Evolutionary conservation across 371 early-diverging fungal species (phyloP), one percentile per base, ranked within the genome.

Genomic region (Gilbertella persicaria): DNA sequence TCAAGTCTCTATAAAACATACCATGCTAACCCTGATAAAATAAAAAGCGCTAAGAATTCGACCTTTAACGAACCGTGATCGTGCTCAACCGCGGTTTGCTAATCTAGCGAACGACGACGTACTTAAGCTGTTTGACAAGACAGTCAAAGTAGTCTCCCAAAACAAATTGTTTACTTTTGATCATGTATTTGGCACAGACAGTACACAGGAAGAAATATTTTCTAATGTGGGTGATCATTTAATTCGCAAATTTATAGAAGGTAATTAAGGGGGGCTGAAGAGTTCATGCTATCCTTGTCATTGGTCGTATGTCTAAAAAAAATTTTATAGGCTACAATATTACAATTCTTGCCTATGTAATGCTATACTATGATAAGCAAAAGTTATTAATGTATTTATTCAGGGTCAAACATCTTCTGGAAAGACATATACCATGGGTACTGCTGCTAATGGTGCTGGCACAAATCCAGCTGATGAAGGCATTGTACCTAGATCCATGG

Each of bases 371-470:
- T 24, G 10, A 35, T 19, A 45, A n/a, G 17, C 29, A 3, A 17
- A 43, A 23, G 29, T 41, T 36, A 33, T 38, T 35, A 16, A 16
- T 26, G 12, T 16, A 19, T 46, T 48, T 39, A 10, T 25, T 16
- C 51, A 70, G 70, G 70, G 89, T 13, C 92, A 96, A 78, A 92
- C 93, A 13, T 92, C 93, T 10, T 89, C 91, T 12, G 97, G 97
- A 46, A 99, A 99, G 78, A 98, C 99, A 4, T 93, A 92, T 62
- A 99, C 98, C 8, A 99, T 99, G 97, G 93, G 94, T 41, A 92
- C 93, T 28, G 86, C 77, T 12, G 70, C 80, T 2, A 82, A 89
- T 44, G 82, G 87, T 42, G 84, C 81, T 26, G 68, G 76, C 46
- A 57, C 74, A 12, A 50, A 60, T 13, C 19, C 55, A 21, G 85